Conservation (phyloP, 305 asterid species). For the Euphrasia arctica region DNA sequence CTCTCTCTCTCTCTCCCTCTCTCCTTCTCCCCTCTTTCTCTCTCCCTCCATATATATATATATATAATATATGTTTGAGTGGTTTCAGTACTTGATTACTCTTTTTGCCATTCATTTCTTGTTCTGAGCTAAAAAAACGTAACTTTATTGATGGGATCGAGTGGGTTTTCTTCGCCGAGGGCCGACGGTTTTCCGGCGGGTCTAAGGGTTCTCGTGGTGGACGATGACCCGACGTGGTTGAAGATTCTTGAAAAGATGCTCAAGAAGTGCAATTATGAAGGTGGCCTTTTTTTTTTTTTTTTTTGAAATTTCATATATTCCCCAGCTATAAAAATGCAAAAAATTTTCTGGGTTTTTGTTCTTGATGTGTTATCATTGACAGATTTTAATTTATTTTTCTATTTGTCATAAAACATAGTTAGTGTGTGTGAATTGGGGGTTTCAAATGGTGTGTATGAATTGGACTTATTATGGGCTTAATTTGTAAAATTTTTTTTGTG, state of each 20-base stretch:
- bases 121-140: slow-evolving; percentile 16
- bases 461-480: not conserved
- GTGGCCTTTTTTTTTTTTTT: slow-evolving; percentile 27
- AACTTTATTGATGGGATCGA: slow-evolving; percentile 44
- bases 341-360: slow-evolving; percentile 7
- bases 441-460: not conserved
- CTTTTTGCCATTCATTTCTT: slow-evolving; percentile 21
- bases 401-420: not conserved
- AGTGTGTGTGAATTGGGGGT: not conserved
- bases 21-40: too few species aligned
- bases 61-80: slow-evolving; percentile 18
- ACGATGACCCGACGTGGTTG: slow-evolving; percentile 95
- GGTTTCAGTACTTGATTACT: slow-evolving; percentile 30
- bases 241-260: slow-evolving; percentile 97
- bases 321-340: slow-evolving; percentile 21
- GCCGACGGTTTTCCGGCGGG: slow-evolving; percentile 79
- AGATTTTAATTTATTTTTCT: too few species aligned
- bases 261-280: slow-evolving; percentile 86
- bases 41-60: slow-evolving; percentile 6
- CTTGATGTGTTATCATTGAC: not conserved
- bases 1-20: too few species aligned
- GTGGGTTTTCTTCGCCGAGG: slow-evolving; percentile 64
- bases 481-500: not conserved
- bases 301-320: not conserved
- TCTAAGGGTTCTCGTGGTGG: slow-evolving; percentile 85